These are phyloP conservation scores for Zygnema circumcarinatum DNA, from an alignment of 139 green algal species.

Conservation along the genomic window DNA sequence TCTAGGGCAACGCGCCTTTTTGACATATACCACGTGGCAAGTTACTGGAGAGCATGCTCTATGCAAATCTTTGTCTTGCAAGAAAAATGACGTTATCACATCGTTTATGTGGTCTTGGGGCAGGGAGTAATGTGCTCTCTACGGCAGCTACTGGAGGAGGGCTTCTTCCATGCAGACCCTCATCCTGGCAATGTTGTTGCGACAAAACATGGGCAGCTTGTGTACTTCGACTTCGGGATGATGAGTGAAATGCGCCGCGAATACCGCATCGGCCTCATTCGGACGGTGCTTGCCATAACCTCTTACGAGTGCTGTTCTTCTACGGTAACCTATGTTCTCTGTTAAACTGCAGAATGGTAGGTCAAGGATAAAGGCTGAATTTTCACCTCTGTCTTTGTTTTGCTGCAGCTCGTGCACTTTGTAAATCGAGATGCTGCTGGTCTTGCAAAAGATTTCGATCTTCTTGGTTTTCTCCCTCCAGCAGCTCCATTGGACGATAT, in stretches of 20 bases:
- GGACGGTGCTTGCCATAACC: constrained; percentile 12
- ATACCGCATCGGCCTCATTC: constrained; percentile 50
- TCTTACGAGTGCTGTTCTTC: neutral
- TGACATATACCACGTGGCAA: no score
- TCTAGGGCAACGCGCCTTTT: no score
- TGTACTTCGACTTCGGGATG: constrained; percentile 87
- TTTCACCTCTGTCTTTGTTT: no score
- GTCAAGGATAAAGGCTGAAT: no score
- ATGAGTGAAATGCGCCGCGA: constrained; percentile 84
- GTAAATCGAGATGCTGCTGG: constrained; percentile 41
- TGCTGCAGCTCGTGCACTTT: constrained; percentile 49
- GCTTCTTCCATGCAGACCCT: constrained; percentile 78
- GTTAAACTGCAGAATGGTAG: no score
- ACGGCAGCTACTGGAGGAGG: constrained; percentile 73
- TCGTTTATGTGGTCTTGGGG: no score
- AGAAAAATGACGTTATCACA: no score
- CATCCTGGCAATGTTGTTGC: constrained; percentile 91
- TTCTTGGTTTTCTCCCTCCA: constrained; percentile 35
- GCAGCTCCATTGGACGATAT: neutral
- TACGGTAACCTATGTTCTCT: no score
- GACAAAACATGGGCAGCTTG: constrained; percentile 80
- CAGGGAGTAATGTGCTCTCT: constrained; percentile 92
- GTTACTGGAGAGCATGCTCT: no score
- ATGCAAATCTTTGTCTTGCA: no score
- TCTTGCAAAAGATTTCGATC: constrained; percentile 31